phyloP scores from a whole-genome alignment of 768 basidiomycete species.

The Imleria badia region DNA sequence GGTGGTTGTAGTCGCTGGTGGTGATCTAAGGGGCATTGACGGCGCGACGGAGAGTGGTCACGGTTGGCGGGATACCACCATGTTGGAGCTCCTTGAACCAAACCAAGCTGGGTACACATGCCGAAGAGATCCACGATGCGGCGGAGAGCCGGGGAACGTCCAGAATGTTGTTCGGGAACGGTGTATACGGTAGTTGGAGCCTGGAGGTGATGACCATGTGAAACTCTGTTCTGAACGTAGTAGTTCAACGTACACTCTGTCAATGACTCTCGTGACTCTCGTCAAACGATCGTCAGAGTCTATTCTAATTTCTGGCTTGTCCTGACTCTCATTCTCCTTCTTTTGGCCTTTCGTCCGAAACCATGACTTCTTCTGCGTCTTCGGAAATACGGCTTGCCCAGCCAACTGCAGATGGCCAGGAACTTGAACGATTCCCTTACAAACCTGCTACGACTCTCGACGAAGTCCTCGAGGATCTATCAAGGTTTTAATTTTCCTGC shows the following conservation, averaged over 20 bases:
- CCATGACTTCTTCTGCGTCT: conserved; percentile 76
- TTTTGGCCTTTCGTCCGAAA: conserved; percentile 29
- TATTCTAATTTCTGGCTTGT: conserved; percentile 24
- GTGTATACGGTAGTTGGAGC: too few relatives aligned
- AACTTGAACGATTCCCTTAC: conserved; percentile 54
- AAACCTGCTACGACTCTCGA: conserved; percentile 77
- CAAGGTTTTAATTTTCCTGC: conserved; percentile 57
- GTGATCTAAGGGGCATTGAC: too few relatives aligned
- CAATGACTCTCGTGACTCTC: too few relatives aligned
- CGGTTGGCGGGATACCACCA: conserved; percentile 4
- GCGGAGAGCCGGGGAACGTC: conserved; percentile 16
- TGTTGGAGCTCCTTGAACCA: conserved; percentile 7
- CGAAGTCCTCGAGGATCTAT: conserved; percentile 88
- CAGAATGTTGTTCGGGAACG: conserved; percentile 5
- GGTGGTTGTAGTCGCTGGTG: neutral
- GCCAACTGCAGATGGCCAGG: conserved; percentile 38
- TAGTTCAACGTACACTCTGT: too few relatives aligned
- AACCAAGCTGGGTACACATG: conserved; percentile 10
- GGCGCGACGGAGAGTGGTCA: conserved; percentile 13
- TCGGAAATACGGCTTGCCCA: conserved; percentile 63
- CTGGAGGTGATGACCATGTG: neutral
- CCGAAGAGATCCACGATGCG: conserved; percentile 6
- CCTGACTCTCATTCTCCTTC: conserved; percentile 32
- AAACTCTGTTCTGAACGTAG: too few relatives aligned
- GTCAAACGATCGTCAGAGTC: conserved; percentile 34